A percentile compares a stretch with the other conserved stretches of the same genome.
Evolutionary conservation across 306 rosid genomes (phyloP).

Genomic region (Lithocarpus polystachyus): DNA sequence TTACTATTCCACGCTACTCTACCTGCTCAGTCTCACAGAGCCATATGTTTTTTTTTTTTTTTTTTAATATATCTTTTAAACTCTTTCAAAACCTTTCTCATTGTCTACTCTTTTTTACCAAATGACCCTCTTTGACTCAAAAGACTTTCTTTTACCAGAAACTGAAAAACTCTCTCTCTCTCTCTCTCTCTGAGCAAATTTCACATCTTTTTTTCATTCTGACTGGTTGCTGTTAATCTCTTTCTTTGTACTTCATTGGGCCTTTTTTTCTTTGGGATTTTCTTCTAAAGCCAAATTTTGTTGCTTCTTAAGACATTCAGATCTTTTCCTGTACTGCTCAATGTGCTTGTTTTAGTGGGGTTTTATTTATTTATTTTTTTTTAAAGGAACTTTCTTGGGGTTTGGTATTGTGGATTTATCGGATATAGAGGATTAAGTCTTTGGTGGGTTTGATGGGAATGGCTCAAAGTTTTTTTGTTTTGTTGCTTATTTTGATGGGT

Average conservation of each 20-base stretch:
- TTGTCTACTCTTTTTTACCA: too few species aligned
- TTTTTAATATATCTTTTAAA: too few species aligned
- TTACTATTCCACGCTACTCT: too few species aligned
- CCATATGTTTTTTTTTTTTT: neutral
- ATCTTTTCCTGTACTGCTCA: constrained; percentile 16
- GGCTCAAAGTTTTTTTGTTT: constrained; percentile 9
- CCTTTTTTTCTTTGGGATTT: neutral
- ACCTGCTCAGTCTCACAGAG: neutral
- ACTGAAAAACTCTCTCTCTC: neutral
- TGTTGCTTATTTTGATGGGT: constrained; percentile 13
- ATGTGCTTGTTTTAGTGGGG: constrained; percentile 1
- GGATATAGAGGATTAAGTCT: constrained; percentile 11
- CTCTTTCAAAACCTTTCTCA: neutral
- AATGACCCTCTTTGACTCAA: neutral
- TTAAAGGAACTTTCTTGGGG: neutral
- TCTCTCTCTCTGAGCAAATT: neutral
- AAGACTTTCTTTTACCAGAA: neutral
- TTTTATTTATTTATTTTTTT: too few species aligned
- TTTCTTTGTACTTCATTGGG: neutral
- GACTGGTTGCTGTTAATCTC: neutral
- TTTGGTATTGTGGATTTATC: neutral
- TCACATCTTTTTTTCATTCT: neutral
- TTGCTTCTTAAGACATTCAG: constrained; percentile 2
- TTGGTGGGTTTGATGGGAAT: constrained; percentile 27
- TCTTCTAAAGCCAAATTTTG: neutral